Base-by-base conservation (phyloP, 2,329 filamentous ascomycete species). In the Elsinoe australis region DNA sequence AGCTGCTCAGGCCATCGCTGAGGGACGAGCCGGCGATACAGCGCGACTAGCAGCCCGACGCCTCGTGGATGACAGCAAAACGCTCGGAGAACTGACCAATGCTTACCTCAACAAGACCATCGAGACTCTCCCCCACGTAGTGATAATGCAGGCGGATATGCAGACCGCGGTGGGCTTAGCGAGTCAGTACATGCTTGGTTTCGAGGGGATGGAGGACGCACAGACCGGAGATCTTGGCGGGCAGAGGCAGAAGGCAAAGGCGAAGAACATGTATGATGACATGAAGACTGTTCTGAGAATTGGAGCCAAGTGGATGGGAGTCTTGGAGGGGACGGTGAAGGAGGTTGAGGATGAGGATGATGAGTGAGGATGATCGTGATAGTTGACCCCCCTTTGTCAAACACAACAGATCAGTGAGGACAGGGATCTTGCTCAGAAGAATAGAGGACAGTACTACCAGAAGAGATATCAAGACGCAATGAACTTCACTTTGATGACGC, bases 231-330 rank as follows among this genome's bases (percentile, higher is more conserved):
- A 7, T 14, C 21, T 26, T 21, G n/a, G 21, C 8, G n/a, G 12
- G 18, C 10, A 7, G 8, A 8, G 1, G 22, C 26, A 14, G 36
- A 15, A 24, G 34, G 24, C n/a, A 10, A 41, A 14, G 21, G 28
- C 5, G 21, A 14, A 26, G 36, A 15, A 41, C 3, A 12, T 21
- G 36, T 5, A 15, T 10, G 21, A 41, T 21, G 36, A 41, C 28
- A 41, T 41, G 36, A 41, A 41, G 36, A 22, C 15, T 26, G 36
- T 41, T n/a, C 17, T 41, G 3, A 15, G 36, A 15, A 41, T 41
- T 28, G 36, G 21, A n/a, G 18, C 14, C 8, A 38, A 21, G 18
- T 38, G 34, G 34, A 19, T 15, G n/a, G 15, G 34, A 5, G 14
- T 21, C n/a, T n/a, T n/a, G n/a, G n/a, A 19, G 18, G 8, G 18